Conservation (phyloP, 2,329 filamentous ascomycete species). For the Sporothrix globosa region DNA sequence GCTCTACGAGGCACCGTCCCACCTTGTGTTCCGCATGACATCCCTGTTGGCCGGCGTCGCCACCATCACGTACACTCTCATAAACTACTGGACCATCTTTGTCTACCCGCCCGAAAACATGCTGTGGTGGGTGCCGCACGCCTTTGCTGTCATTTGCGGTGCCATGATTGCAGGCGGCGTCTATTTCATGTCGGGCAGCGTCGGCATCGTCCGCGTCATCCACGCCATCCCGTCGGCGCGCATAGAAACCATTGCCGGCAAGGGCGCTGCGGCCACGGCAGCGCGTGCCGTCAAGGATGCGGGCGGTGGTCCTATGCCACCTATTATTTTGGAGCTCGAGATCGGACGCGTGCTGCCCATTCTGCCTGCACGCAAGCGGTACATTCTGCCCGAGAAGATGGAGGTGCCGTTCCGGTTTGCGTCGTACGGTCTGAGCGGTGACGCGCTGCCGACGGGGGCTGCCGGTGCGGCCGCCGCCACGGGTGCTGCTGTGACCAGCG, state of each 20-base stretch:
- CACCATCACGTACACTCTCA: slow-evolving; percentile 55
- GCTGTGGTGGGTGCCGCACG: slow-evolving; percentile 59
- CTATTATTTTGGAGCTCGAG: slow-evolving; percentile 57
- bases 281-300: slow-evolving; percentile 34
- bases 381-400: slow-evolving; percentile 46
- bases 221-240: slow-evolving; percentile 54
- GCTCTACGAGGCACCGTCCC: slow-evolving; percentile 67
- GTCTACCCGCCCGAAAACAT: slow-evolving; percentile 56
- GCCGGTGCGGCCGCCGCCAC: not conserved
- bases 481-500: slow-evolving; percentile 6
- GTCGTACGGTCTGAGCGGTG: slow-evolving; percentile 35
- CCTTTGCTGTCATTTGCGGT: slow-evolving; percentile 62
- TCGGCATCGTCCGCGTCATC: slow-evolving; percentile 61
- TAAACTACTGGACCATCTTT: slow-evolving; percentile 56
- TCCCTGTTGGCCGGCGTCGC: slow-evolving; percentile 60
- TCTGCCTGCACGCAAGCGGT: slow-evolving; percentile 49
- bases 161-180: slow-evolving; percentile 63
- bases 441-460: not conserved
- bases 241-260: slow-evolving; percentile 25
- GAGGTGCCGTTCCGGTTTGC: slow-evolving; percentile 46
- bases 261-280: slow-evolving; percentile 33
- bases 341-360: slow-evolving; percentile 56
- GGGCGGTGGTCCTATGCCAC: slow-evolving; percentile 33
- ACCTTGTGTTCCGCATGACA: slow-evolving; percentile 64
- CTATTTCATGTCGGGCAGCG: slow-evolving; percentile 61